Base-by-base conservation (phyloP, 805 yeast genomes). In the Wickerhamomyces xylosicus region DNA sequence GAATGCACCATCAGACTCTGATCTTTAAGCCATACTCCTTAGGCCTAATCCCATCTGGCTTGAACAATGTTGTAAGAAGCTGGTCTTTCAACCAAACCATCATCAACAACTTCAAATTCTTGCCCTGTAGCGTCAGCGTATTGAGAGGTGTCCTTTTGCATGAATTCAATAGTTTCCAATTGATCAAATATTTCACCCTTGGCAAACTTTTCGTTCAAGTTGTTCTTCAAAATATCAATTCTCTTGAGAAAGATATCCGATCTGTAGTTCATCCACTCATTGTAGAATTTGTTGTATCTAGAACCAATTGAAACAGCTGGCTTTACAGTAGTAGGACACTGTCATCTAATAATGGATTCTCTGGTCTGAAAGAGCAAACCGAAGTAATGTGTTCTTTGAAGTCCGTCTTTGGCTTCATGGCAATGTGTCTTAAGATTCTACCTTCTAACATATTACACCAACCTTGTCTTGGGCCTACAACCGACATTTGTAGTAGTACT, bases 371-470 rank as follows among this genome's bases (percentile, higher is more conserved):
- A 5, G 67, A 60, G 16, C 64, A 63, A 32, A 67, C 69, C 3
- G 64, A 50, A 2, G 71, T 63, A 44, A 67, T 64, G 53, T 71
- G 61, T 44, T 67, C 72, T 22, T 44, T 44, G 45, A 54, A 51
- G 19, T 46, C 41, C 31, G 62, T 61, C 20, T 50, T 47, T 15
- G 74, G 72, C 39, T 64, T 64, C 17, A 71, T 62, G 8, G 74
- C 75, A 41, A 70, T 57, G 44, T 70, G 74, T 45, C 59, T 64
- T 19, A 70, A 50, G 27, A 67, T 56, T 39, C 71, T 57, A 8
- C 73, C 74, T 49, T 69, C 74, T 34, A 69, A 54, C n/a, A 69
- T 52, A 17, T 69, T 60, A n/a, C 72, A 74, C 48, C 64, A 63
- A n/a, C 76, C 77, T 45, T 56, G 58, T 22, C 62, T 62, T 29